phyloP scores from a whole-genome alignment of 768 basidiomycete species.

The Arthromyces matolae region DNA sequence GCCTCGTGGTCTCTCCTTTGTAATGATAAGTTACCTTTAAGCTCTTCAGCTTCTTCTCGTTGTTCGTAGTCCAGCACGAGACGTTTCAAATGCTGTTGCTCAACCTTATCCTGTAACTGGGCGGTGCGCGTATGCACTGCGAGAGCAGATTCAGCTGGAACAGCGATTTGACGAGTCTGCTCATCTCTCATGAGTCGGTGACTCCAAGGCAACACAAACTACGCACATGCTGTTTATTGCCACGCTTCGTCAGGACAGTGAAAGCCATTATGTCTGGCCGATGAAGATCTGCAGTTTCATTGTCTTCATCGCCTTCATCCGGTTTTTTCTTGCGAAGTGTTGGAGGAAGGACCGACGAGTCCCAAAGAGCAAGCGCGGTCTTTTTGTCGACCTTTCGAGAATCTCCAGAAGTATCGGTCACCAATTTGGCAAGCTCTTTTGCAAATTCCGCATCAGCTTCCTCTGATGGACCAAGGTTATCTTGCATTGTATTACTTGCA shows the following conservation, averaged over 20 bases:
- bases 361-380: conserved; percentile 83
- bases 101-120: conserved; percentile 90
- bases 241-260: conserved; percentile 87
- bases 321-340: conserved; percentile 60
- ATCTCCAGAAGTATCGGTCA: conserved; percentile 83
- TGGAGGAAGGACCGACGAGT: conserved; percentile 75
- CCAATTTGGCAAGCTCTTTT: conserved; percentile 92
- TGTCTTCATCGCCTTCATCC: conserved; percentile 57
- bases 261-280: conserved; percentile 74
- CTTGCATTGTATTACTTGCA: conserved; percentile 50
- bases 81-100: conserved; percentile 96
- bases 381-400: conserved; percentile 85
- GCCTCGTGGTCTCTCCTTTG: background rate
- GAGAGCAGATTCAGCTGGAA: conserved; percentile 83
- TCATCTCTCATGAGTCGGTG: conserved; percentile 9
- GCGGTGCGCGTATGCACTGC: conserved; percentile 90
- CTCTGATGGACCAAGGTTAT: conserved; percentile 76
- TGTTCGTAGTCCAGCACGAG: conserved; percentile 90
- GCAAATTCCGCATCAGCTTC: conserved; percentile 93
- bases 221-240: conserved; percentile 86
- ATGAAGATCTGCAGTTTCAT: conserved; percentile 30
- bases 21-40: conserved; percentile 53
- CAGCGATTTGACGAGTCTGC: conserved; percentile 81
- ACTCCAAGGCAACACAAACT: conserved; percentile 3
- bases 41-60: conserved; percentile 80